Base-by-base conservation (phyloP, 139 green algal genomes). In the Haematococcus lacustris region DNA sequence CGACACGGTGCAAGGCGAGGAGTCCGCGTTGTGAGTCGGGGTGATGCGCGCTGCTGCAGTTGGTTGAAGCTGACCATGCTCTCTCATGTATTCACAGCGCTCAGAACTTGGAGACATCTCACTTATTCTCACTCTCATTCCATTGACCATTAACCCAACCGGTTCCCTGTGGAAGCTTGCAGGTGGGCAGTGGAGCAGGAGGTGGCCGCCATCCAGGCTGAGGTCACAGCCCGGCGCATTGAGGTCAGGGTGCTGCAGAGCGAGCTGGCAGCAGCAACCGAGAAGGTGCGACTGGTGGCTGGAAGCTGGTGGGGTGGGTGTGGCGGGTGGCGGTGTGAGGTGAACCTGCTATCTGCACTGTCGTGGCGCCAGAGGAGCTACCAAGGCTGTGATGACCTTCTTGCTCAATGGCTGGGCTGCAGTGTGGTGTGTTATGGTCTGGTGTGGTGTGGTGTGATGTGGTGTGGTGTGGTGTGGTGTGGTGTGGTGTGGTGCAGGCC, bases 1-100 rank as follows among this genome's bases (percentile, higher is more conserved):
- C 34, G 64, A 41, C 33, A 7, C 66, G 68, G 38, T 83, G 67
- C 57, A 72, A 32, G 37, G 21, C 37, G 71, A 73, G 64, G 78
- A 83, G 40, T 25, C 33, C 43, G 76, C 43, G 9, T 61, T 28
- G 71, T 80, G 75, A 47, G 67, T 33, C 64, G 33, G 21, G 37
- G 13, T 3, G 30, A 33, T 21, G 5, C 28, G 60, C 23, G 3
- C 3, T 3, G 41, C 37, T 40, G 37, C 38, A 57, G 13, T 3
- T 7, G 3, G 3, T 53, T 37, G 26, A 3, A 5, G 21, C 9
- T 51, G 23, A 7, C 6, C 37, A 34, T 23, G 23, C 23, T 33
- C 3, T 51, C 13, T 25, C 35, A 57, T 38, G 9, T 17, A 59
- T 70, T n/a, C n/a, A 13, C 64, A 51, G 25, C 25, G 13, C 3